These are phyloP conservation scores for Neurospora tetraspora DNA, from an alignment of 495 filamentous ascomycete genomes.

Conservation along the genomic window DNA sequence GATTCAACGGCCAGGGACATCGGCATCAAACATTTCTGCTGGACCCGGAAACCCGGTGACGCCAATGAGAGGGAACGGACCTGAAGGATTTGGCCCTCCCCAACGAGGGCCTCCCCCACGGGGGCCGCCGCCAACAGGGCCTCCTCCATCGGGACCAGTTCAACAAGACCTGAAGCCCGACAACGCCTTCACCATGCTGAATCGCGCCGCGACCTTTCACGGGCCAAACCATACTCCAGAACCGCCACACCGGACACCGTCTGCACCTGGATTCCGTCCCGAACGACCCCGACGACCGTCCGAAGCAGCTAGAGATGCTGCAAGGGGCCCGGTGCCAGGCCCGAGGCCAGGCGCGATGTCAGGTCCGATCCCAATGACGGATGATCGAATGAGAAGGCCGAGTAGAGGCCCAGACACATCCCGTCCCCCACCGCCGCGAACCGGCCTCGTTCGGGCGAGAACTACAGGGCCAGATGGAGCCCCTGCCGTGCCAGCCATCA, in stretches of 20 bases:
- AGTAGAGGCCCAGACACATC: conserved; percentile 40
- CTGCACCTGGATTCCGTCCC: conserved; percentile 28
- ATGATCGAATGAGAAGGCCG: conserved; percentile 27
- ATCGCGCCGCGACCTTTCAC: conserved; percentile 49
- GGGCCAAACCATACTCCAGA: conserved; percentile 26
- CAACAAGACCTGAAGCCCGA: conserved; percentile 25
- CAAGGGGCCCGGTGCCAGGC: conserved; percentile 6
- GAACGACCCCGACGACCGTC: conserved; percentile 28
- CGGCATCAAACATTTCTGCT: conserved; percentile 31
- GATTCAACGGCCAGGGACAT: conserved; percentile 26
- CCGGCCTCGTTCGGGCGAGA: conserved; percentile 27
- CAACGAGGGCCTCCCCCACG: conserved; percentile 4
- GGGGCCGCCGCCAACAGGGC: neutral
- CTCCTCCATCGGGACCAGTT: neutral
- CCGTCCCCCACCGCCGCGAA: conserved; percentile 39
- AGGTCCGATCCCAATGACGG: conserved; percentile 7
- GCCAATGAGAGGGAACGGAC: conserved; percentile 39
- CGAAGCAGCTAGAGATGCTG: conserved; percentile 9
- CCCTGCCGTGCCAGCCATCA: conserved; percentile 30
- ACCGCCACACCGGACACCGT: conserved; percentile 33
- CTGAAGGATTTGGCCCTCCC: conserved; percentile 38
- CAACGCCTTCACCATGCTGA: conserved; percentile 25
- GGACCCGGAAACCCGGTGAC: conserved; percentile 23
- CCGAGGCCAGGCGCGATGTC: neutral
- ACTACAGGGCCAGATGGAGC: conserved; percentile 11